These are phyloP conservation scores for Salix dunnii DNA, from an alignment of 345 rosid genomes.

Conservation along the genomic window DNA sequence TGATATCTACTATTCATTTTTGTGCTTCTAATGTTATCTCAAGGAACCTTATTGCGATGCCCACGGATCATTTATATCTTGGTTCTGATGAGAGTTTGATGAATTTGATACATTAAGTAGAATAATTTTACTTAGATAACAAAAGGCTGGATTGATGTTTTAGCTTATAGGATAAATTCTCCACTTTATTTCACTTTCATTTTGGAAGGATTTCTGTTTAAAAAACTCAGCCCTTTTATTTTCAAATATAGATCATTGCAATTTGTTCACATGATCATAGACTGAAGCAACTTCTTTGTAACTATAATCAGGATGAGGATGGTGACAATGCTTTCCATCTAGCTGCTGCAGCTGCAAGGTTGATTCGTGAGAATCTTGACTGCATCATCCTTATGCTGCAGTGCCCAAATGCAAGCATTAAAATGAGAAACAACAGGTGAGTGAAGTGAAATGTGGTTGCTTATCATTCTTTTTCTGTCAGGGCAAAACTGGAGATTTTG, in stretches of 20 bases:
- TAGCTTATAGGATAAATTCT: no score
- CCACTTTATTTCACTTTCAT: no score
- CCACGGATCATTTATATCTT: no score
- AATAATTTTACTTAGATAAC: background rate
- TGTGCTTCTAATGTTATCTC: no score
- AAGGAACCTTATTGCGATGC: no score
- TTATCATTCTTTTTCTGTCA: background rate
- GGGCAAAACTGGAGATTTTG: background rate
- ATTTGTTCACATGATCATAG: background rate
- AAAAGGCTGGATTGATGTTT: no score
- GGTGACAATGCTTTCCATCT: conserved; percentile 97
- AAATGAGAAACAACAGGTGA: conserved; percentile 89
- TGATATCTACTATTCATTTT: no score
- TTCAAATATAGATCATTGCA: background rate
- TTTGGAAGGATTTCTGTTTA: no score
- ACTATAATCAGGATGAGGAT: conserved; percentile 73
- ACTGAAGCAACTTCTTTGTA: conserved; percentile 6
- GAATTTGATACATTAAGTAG: background rate
- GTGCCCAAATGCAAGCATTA: conserved; percentile 74
- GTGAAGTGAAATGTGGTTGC: conserved; percentile 15
- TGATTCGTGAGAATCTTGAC: conserved; percentile 96
- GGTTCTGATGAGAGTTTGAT: background rate
- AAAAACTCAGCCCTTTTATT: no score
- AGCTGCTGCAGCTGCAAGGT: conserved; percentile 94
- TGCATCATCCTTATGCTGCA: conserved; percentile 90